Percentiles rank a stretch among this genome's conserved stretches.
Evolutionary conservation across 2,329 filamentous ascomycete species (phyloP).

Genomic region (Peltaster fructicola): DNA sequence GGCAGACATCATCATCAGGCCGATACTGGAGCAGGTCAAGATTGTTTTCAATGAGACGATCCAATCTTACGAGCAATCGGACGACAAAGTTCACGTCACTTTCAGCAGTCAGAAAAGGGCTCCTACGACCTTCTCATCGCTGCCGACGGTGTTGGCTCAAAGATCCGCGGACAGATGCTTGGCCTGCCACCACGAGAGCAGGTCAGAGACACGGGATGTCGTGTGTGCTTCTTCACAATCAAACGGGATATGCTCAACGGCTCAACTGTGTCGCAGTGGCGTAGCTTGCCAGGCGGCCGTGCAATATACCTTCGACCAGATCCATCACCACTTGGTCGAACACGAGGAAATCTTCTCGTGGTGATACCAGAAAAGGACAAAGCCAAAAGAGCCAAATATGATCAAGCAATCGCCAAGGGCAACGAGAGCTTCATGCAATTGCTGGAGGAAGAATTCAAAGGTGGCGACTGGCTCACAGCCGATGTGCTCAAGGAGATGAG

Average conservation of each 20-base stretch:
- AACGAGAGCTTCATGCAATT: slow-evolving; percentile 9
- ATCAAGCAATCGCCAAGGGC: slow-evolving; percentile 14
- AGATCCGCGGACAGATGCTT: slow-evolving; percentile 7
- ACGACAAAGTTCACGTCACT: slow-evolving; percentile 6
- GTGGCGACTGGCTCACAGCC: slow-evolving; percentile 16
- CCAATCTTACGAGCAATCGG: slow-evolving; percentile 3
- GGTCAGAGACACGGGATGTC: slow-evolving; percentile 15
- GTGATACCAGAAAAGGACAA: slow-evolving; percentile 7
- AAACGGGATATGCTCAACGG: slow-evolving; percentile 13
- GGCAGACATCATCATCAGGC: slow-evolving; percentile 17
- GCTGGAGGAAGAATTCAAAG: slow-evolving; percentile 10
- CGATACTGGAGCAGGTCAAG: slow-evolving; percentile 8
- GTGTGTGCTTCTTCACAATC: slow-evolving; percentile 26
- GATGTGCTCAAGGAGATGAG: slow-evolving; percentile 22
- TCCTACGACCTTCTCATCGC: slow-evolving; percentile 11
- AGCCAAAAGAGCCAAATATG: slow-evolving; percentile 13
- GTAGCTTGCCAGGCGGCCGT: slow-evolving; percentile 8
- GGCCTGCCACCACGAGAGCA: slow-evolving; percentile 8
- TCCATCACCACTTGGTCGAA: slow-evolving; percentile 6
- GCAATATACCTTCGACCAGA: slow-evolving; percentile 12
- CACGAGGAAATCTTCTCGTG: slow-evolving; percentile 7
- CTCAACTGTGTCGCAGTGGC: slow-evolving; percentile 7
- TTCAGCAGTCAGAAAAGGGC: slow-evolving; percentile 6
- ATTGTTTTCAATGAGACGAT: slow-evolving; percentile 17
- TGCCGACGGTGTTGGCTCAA: slow-evolving; percentile 10